Evolutionary conservation across 441 rosid species (phyloP), one percentile per base, ranked within the genome.

Genomic region (Eutrema salsugineum): DNA sequence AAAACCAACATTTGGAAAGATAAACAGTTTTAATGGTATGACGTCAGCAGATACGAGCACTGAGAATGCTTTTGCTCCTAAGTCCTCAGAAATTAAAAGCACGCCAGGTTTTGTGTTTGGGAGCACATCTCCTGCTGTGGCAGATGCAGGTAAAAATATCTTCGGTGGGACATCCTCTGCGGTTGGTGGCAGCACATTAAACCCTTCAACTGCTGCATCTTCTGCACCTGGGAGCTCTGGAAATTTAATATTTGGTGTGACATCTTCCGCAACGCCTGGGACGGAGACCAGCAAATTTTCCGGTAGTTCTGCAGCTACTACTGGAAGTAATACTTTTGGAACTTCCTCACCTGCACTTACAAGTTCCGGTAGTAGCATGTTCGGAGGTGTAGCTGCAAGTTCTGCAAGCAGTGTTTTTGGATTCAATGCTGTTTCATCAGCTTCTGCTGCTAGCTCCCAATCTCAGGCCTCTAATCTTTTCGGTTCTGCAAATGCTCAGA

Each of bases 401-500:
- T 70, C 88, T 2, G 66, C 70, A 46, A 63, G 80, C 65, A 63
- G 72, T 57, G 55, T 62, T 20, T 67, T 72, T 61, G 74, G 66
- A 30, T 54, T 77, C 43, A 72, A 30, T 61, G 72, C 80, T 65
- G 72, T 15, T 58, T 64, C 86, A 35, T 68, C 86, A 24, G 58
- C 86, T 51, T 66, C 89, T 8, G 71, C 75, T 36, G 64, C 78
- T 59, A 62, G 80, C 63, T 60, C 66, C 54, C 87, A 81, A 49
- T 73, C 89, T 71, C 84, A 71, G 73, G 81, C 77, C 79, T 54
- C 90, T 47, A 81, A 56, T 58, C 72, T 83, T 63, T 79, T 81
- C 46, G 58, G 60, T 81, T 81, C 80, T 42, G 76, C 78, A 20
- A 78, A 66, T 77, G 65, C 79, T 54, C 86, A 72, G 51, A 76